A percentile compares a stretch with the other conserved stretches of the same genome.
Evolutionary conservation across 108 stramenopile genomes (phyloP).

Genomic region (Skeletonema potamos): DNA sequence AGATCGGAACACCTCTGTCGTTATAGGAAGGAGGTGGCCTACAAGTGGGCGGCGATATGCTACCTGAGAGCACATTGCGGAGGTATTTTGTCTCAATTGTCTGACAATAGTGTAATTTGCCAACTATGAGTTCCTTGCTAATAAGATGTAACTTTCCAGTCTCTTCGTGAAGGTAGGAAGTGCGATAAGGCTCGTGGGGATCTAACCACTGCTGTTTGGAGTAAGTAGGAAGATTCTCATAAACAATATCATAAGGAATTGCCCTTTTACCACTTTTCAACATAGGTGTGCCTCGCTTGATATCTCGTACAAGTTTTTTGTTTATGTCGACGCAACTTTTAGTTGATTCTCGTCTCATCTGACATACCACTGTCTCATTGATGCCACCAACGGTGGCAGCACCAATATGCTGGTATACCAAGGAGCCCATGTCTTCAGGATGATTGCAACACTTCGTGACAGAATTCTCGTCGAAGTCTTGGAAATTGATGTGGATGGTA

Average conservation of each 20-base stretch:
- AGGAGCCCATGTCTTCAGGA: too few species aligned
- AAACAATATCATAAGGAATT: too few species aligned
- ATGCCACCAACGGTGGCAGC: background rate
- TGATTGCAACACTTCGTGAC: too few species aligned
- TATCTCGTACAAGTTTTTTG: too few species aligned
- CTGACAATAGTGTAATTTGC: background rate
- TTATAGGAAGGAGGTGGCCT: background rate
- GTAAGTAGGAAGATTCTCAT: too few species aligned
- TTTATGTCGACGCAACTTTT: too few species aligned
- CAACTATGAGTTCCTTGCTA: background rate
- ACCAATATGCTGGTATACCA: background rate
- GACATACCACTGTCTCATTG: too few species aligned
- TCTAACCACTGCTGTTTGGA: too few species aligned
- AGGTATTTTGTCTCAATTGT: background rate
- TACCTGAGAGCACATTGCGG: background rate
- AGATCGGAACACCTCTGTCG: background rate
- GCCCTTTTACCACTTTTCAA: too few species aligned
- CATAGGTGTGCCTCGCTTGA: too few species aligned
- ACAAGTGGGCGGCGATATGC: background rate
- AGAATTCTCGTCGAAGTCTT: background rate
- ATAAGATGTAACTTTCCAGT: background rate
- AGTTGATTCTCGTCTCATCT: too few species aligned
- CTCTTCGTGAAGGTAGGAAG: background rate
- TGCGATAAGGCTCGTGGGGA: background rate
- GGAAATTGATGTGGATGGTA: background rate